phyloP scores from a whole-genome alignment of 2,329 filamentous ascomycete genomes.

The Aspergillus uvarum region DNA sequence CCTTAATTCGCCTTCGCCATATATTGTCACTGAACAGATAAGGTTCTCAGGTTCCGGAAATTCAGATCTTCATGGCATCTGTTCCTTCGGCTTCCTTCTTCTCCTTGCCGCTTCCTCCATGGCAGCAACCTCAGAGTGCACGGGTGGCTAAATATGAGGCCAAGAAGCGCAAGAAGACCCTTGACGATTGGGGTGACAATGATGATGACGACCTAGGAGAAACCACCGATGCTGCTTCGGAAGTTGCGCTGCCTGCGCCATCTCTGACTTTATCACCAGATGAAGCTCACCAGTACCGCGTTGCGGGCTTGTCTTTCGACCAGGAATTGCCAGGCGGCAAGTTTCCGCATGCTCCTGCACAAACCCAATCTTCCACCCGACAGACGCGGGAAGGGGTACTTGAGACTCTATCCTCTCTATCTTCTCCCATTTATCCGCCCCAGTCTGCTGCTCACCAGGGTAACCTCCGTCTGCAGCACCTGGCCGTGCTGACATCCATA shows the following conservation, averaged over 20 bases:
- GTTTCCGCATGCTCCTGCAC: constrained; percentile 42
- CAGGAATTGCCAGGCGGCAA: constrained; percentile 39
- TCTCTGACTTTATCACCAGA: constrained; percentile 38
- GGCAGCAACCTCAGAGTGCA: constrained; percentile 37
- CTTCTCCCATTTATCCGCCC: constrained; percentile 36
- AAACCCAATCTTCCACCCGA: constrained; percentile 11
- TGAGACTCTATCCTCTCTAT: constrained; percentile 31
- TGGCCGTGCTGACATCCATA: constrained; percentile 66
- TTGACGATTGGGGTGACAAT: constrained; percentile 28
- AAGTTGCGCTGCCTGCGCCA: constrained; percentile 21
- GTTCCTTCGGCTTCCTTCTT: constrained; percentile 36
- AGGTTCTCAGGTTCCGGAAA: not conserved
- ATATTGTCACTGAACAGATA: constrained; percentile 11
- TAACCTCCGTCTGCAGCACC: constrained; percentile 52
- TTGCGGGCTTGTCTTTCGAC: constrained; percentile 42
- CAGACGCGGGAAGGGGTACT: constrained; percentile 23
- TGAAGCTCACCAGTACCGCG: constrained; percentile 45
- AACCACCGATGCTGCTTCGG: constrained; percentile 32
- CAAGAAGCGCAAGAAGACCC: constrained; percentile 35
- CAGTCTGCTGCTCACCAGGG: constrained; percentile 32
- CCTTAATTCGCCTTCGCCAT: not conserved
- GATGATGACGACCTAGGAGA: constrained; percentile 26
- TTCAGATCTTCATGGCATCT: constrained; percentile 28
- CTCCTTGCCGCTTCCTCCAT: constrained; percentile 38
- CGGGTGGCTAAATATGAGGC: constrained; percentile 39